A percentile compares a stretch with the other conserved stretches of the same genome.
Conservation (phyloP, 106 monocot genomes). For the Dendrobium catenatum region DNA sequence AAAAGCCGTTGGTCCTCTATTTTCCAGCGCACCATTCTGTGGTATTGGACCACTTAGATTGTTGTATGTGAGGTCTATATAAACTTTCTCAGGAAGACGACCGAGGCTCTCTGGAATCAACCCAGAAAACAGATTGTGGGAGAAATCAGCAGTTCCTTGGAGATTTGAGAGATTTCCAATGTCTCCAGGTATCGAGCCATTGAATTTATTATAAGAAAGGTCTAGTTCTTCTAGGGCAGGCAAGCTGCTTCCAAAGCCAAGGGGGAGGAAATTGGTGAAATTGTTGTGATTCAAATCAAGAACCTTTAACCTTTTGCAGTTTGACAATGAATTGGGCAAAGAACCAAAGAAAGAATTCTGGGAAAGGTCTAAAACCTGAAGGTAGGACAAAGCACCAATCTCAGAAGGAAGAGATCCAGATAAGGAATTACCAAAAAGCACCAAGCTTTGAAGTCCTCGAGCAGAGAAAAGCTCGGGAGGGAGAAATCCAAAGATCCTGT, state of each 20-base stretch:
- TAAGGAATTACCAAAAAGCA: slow-evolving; percentile 11
- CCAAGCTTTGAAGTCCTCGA: slow-evolving; percentile 12
- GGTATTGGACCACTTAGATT: slow-evolving; percentile 76
- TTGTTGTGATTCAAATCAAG: slow-evolving; percentile 28
- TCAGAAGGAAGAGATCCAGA: slow-evolving; percentile 11
- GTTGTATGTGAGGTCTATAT: slow-evolving; percentile 81
- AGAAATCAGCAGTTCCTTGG: slow-evolving; percentile 60
- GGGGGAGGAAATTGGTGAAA: slow-evolving; percentile 32
- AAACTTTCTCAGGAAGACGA: slow-evolving; percentile 77
- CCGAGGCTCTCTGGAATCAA: slow-evolving; percentile 67
- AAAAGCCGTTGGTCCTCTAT: slow-evolving; percentile 83
- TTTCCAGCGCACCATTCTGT: slow-evolving; percentile 67
- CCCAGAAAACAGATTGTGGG: slow-evolving; percentile 83
- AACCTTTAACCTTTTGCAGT: neutral
- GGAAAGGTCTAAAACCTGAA: slow-evolving; percentile 14
- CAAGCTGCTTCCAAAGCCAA: slow-evolving; percentile 47
- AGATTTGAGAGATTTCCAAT: slow-evolving; percentile 68
- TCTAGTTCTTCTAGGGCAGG: slow-evolving; percentile 47
- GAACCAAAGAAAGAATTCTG: slow-evolving; percentile 10
- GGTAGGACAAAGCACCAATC: slow-evolving; percentile 5
- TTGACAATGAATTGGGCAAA: slow-evolving; percentile 6
- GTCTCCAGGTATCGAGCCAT: slow-evolving; percentile 54
- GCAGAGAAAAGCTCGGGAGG: slow-evolving; percentile 7
- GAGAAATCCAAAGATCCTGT: slow-evolving; percentile 11
- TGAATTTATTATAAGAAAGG: slow-evolving; percentile 64